Evolutionary conservation across 345 rosid species (phyloP).

Genomic region (Turnera subulata): DNA sequence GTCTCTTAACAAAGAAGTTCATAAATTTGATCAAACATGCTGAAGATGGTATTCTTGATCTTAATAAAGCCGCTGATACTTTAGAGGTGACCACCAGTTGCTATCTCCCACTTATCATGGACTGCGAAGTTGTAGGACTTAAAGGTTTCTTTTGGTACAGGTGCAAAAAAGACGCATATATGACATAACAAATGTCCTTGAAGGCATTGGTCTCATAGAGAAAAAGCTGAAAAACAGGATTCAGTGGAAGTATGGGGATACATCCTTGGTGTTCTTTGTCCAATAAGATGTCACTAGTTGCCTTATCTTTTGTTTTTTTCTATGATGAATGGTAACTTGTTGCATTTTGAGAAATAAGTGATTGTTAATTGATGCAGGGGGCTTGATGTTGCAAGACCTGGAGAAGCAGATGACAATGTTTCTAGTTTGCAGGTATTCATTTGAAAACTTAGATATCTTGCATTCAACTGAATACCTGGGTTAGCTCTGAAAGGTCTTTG

Average conservation of each 20-base stretch:
- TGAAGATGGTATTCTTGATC: conserved; percentile 94
- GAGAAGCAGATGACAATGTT: conserved; percentile 67
- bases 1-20: conserved; percentile 96
- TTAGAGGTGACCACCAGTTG: conserved; percentile 53
- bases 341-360: conserved; percentile 15
- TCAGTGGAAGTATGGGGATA: conserved; percentile 81
- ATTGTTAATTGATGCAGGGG: conserved; percentile 53
- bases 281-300: conserved; percentile 6
- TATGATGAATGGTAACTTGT: too few relatives aligned
- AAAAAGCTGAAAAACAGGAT: conserved; percentile 94
- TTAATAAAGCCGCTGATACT: conserved; percentile 92
- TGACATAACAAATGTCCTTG: conserved; percentile 96
- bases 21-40: conserved; percentile 92
- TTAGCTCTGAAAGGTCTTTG: neutral
- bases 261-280: neutral
- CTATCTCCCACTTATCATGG: conserved; percentile 5
- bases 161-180: conserved; percentile 98
- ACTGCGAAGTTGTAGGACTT: conserved; percentile 8
- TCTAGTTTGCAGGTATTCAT: conserved; percentile 71
- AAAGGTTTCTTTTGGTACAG: conserved; percentile 35
- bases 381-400: conserved; percentile 79
- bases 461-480: neutral
- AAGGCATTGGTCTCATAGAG: conserved; percentile 98
- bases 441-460: conserved; percentile 15
- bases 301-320: neutral